Base-by-base conservation (phyloP, 345 rosid species). In the Iberis pinnata region DNA sequence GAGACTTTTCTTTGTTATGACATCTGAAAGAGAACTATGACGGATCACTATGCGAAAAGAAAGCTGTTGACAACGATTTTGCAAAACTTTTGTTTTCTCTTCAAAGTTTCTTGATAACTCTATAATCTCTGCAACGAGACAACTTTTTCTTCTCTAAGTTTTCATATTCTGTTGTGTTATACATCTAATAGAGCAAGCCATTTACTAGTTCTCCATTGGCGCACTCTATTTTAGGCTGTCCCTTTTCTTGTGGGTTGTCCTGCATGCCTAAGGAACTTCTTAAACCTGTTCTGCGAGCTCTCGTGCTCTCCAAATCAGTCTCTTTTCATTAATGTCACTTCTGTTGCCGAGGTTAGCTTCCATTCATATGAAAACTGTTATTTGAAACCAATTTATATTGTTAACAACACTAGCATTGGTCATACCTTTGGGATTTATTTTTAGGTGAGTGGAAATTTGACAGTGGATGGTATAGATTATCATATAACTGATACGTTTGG, bases 211-310 rank as follows among this genome's bases (percentile, higher is more conserved):
- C 29, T 25, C 1, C 25, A 1, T 49, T 42, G 16, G 56, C 57
- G 50, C 37, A 0, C 14, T 47, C 25, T 44, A 27, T 70, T 71
- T 56, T 72, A 90, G 98, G 98, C 89, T 56, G 78, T 90, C 54
- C 95, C 98, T 43, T 81, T 90, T 65, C 89, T 90, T 35, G 96
- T 87, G 36, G 98, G 98, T 57, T 90, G 98, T 78, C 98, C 98
- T 25, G 95, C 98, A 37, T 90, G 98, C 81, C 73, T 90, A 74
- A 84, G 96, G 76, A 90, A 90, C 73, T 90, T 90, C 70, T 65
- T 90, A 62, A 90, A 90, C 67, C 78, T 90, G 19, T 90, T 90
- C 75, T 90, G 98, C 47, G 95, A 87, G 76, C 89, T 90, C 46
- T 67, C 89, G 2, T 90, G 98, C 73, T 90, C 98, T 57, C 98